phyloP scores from a whole-genome alignment of 768 basidiomycete genomes.

The Psilocybe cyanescens region DNA sequence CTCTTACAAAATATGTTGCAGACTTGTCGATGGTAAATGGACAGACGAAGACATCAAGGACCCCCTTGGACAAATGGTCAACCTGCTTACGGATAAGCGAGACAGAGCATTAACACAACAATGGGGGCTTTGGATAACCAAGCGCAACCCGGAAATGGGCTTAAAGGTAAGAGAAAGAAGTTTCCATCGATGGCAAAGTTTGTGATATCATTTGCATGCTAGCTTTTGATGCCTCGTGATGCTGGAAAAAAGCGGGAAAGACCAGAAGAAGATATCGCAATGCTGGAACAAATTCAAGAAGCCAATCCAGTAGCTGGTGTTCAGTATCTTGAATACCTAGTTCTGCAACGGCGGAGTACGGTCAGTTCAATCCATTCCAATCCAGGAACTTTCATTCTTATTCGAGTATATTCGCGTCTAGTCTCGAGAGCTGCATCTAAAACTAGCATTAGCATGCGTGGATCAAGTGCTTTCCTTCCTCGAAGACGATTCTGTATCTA shows the following conservation, averaged over 20 bases:
- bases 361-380: slow-evolving; percentile 36
- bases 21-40: slow-evolving; percentile 70
- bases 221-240: slow-evolving; percentile 68
- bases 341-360: slow-evolving; percentile 66
- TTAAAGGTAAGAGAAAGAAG: slow-evolving; percentile 53
- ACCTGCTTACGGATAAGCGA: slow-evolving; percentile 56
- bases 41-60: slow-evolving; percentile 65
- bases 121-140: slow-evolving; percentile 84
- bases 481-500: slow-evolving; percentile 52
- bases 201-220: neutral
- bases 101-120: slow-evolving; percentile 66
- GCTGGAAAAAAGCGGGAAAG: slow-evolving; percentile 58
- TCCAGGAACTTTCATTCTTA: neutral
- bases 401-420: slow-evolving; percentile 25
- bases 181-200: neutral
- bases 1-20: slow-evolving; percentile 26
- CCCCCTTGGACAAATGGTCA: slow-evolving; percentile 63
- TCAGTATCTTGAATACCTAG: slow-evolving; percentile 80
- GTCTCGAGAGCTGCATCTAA: slow-evolving; percentile 68
- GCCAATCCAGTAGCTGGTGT: slow-evolving; percentile 64
- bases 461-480: slow-evolving; percentile 56
- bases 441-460: slow-evolving; percentile 61
- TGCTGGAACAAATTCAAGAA: slow-evolving; percentile 59
- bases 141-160: slow-evolving; percentile 68
- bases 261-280: slow-evolving; percentile 61